A percentile compares a stretch with the other conserved stretches of the same genome.
phyloP scores from a whole-genome alignment of 1,139 yeast species.

The Saccharomyces pastorianus region DNA sequence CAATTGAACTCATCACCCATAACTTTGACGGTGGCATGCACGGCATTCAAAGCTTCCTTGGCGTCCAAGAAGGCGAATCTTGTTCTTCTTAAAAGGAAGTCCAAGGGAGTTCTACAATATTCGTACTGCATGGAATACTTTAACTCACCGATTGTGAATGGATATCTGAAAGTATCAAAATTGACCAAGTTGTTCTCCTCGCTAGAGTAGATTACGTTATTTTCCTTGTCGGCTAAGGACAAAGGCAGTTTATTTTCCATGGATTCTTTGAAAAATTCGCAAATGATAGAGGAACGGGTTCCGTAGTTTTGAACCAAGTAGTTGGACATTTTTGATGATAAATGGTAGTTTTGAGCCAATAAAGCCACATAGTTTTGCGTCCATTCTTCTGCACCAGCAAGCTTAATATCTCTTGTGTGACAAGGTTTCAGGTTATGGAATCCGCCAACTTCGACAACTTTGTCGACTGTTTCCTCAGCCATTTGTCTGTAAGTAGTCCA shows the following conservation, averaged over 20 bases:
- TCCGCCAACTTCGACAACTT: slow-evolving; percentile 47
- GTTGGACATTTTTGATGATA: slow-evolving; percentile 70
- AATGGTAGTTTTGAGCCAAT: slow-evolving; percentile 68
- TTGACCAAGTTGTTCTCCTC: slow-evolving; percentile 9
- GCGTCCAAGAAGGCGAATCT: slow-evolving; percentile 90
- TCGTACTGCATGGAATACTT: slow-evolving; percentile 75
- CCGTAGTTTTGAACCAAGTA: slow-evolving; percentile 87
- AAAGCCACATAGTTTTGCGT: slow-evolving; percentile 65
- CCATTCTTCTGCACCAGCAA: slow-evolving; percentile 75
- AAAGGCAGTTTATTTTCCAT: slow-evolving; percentile 54
- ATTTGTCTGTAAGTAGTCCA: slow-evolving; percentile 98
- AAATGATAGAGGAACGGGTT: slow-evolving; percentile 73
- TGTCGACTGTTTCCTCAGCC: slow-evolving; percentile 91
- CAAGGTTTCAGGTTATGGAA: slow-evolving; percentile 44
- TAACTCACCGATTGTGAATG: slow-evolving; percentile 88
- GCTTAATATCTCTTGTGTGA: slow-evolving; percentile 54
- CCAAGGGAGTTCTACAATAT: slow-evolving; percentile 80
- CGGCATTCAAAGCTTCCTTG: slow-evolving; percentile 70
- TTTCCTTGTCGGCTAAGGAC: slow-evolving; percentile 43
- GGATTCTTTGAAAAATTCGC: slow-evolving; percentile 51
- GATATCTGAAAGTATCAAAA: slow-evolving; percentile 56
- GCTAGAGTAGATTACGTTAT: slow-evolving; percentile 19
- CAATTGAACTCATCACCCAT: slow-evolving; percentile 77
- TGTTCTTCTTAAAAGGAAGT: slow-evolving; percentile 88
- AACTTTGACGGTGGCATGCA: slow-evolving; percentile 78